Evolutionary conservation across 208 protist species (phyloP), one percentile per base, ranked within the genome.

Genomic region (Trypanosoma scelopori): DNA sequence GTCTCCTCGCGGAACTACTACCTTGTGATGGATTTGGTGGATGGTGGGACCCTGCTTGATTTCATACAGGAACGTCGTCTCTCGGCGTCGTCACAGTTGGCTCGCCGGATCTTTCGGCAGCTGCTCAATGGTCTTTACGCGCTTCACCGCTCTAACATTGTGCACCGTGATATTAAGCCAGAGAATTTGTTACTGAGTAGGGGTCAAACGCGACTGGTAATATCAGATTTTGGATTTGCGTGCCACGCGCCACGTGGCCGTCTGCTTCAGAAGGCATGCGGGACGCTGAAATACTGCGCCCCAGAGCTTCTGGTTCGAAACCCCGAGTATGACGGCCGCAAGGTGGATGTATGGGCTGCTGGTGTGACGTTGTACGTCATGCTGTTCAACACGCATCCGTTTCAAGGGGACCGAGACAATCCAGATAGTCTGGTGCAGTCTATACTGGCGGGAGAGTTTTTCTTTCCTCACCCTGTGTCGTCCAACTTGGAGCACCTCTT

Each of bases 361-460:
- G 92, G 92, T 35, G 87, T 97, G 3, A 95, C 86, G 9, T 69
- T 97, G 7, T 95, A 92, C 68, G 69, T 95, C 30, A 88, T 97
- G 81, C 78, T 99, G 30, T 97, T 95, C 55, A 84, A 90, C 15
- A 48, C 49, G n/a, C 84, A 99, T 35, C 98, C 98, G 22, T 99
- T 98, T 59, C 55, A 79, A 55, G 74, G 83, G 5, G 48, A 47
- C 15, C 47, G 65, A n/a, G 51, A 45, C 0, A 71, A 79, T 69
- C 55, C 78, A 3, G 88, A 94, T 30, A 65, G 52, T 22, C 56
- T 91, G 25, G 82, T 97, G 28, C 50, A 81, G 51, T 63, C 68
- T 39, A 94, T 96, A 28, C 51, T 59, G 16, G 50, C 63, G 28
- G 89, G 79, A n/a, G 59, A 75, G 11, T 91, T 79, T 46, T 60